Evolutionary conservation across 2,329 filamentous ascomycete genomes (phyloP).

Genomic region (Erysiphe pulchra): DNA sequence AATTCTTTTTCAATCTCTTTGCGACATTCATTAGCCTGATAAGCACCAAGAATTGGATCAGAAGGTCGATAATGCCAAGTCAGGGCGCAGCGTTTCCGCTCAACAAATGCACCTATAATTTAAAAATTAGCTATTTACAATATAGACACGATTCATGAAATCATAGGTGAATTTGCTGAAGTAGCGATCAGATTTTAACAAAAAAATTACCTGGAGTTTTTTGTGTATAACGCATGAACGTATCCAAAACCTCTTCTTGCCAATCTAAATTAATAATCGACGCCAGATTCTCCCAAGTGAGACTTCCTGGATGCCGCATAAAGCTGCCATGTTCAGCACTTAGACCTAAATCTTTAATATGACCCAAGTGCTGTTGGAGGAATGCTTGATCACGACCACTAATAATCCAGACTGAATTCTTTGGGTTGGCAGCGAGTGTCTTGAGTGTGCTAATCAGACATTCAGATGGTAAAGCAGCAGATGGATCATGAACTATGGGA

Average conservation of each 20-base stretch:
- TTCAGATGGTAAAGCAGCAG: slow-evolving; percentile 67
- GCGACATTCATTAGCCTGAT: slow-evolving; percentile 59
- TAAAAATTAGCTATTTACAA: too few relatives aligned
- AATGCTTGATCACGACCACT: slow-evolving; percentile 86
- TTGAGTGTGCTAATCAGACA: slow-evolving; percentile 59
- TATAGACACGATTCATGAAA: too few relatives aligned
- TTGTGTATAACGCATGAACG: slow-evolving; percentile 77
- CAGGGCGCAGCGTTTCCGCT: slow-evolving; percentile 76
- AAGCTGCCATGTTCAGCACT: slow-evolving; percentile 95
- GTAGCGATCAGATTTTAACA: too few relatives aligned
- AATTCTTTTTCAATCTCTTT: slow-evolving; percentile 58
- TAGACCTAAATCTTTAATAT: slow-evolving; percentile 71
- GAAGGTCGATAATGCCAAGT: slow-evolving; percentile 95
- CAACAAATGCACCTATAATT: slow-evolving; percentile 61
- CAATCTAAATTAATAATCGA: slow-evolving; percentile 76
- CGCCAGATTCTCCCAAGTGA: slow-evolving; percentile 71
- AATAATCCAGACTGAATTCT: slow-evolving; percentile 94
- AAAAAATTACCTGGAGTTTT: slow-evolving; percentile 39
- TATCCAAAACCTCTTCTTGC: slow-evolving; percentile 61
- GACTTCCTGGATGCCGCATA: slow-evolving; percentile 51
- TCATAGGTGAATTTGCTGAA: too few relatives aligned
- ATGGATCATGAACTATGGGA: slow-evolving; percentile 78
- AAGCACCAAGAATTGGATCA: slow-evolving; percentile 60
- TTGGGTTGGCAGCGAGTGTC: slow-evolving; percentile 50
- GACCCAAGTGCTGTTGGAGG: slow-evolving; percentile 72